Evolutionary conservation across 768 basidiomycete genomes (phyloP).

Genomic region (Crucibulum laeve): DNA sequence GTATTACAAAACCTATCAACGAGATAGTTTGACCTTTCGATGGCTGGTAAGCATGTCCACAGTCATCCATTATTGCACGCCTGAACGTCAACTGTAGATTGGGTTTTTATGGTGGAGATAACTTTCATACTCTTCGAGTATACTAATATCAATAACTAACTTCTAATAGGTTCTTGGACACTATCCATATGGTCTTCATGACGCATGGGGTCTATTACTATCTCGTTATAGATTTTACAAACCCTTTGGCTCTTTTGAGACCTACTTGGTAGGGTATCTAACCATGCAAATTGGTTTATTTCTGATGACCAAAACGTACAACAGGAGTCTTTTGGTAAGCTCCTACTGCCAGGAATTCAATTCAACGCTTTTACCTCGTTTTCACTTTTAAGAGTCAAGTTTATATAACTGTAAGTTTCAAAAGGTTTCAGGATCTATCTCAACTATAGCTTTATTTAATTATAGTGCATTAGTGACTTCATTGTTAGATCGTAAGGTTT

Average conservation of each 20-base stretch:
- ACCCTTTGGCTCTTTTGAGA: background rate
- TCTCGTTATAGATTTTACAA: slow-evolving; percentile 2
- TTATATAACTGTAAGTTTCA: background rate
- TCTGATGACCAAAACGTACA: too few relatives aligned
- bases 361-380: background rate
- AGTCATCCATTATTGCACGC: background rate
- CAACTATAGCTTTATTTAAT: too few relatives aligned
- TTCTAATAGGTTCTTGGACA: slow-evolving; percentile 4
- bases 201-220: slow-evolving; percentile 5
- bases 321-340: slow-evolving; percentile 4
- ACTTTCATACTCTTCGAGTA: background rate
- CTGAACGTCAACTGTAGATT: background rate
- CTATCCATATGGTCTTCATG: slow-evolving; percentile 2
- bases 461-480: slow-evolving; percentile 6
- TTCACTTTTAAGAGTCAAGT: slow-evolving; percentile 9
- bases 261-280: slow-evolving; percentile 4
- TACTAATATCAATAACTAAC: background rate
- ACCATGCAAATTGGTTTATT: background rate
- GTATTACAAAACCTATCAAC: background rate
- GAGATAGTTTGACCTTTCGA: background rate
- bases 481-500: slow-evolving; percentile 2
- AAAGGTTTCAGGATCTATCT: background rate
- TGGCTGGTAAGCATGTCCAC: background rate
- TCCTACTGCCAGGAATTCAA: background rate
- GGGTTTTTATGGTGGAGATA: slow-evolving; percentile 1